phyloP scores from a whole-genome alignment of 2,329 filamentous ascomycete species.

The Sordariomycetes sp. region DNA sequence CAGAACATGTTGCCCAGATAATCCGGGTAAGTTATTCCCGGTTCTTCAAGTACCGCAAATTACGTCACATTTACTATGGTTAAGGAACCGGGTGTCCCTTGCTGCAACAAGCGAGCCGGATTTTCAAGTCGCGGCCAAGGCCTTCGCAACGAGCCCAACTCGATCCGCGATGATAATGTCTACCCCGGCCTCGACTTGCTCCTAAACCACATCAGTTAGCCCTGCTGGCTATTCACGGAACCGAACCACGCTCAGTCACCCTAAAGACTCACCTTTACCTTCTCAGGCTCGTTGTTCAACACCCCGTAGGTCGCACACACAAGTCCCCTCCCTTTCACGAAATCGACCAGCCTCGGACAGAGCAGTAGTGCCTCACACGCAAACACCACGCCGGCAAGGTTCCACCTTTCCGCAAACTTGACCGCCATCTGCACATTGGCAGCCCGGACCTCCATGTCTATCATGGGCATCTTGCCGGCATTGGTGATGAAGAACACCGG shows the following conservation, averaged over 20 bases:
- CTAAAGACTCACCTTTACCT: not conserved
- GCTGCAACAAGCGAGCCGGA: too few relatives aligned
- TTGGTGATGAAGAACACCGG: constrained; percentile 22
- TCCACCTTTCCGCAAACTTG: constrained; percentile 24
- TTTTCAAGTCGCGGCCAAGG: not conserved
- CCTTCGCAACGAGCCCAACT: constrained; percentile 8
- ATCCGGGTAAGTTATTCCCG: too few relatives aligned
- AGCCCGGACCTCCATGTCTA: constrained; percentile 21
- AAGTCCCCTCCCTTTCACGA: constrained; percentile 20
- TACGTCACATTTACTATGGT: too few relatives aligned
- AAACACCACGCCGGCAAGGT: constrained; percentile 22
- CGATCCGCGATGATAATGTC: constrained; percentile 10
- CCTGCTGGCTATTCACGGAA: not conserved
- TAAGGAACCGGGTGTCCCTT: too few relatives aligned
- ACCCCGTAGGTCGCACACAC: constrained; percentile 21
- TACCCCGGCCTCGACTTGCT: constrained; percentile 9
- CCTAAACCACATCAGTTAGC: constrained; percentile 1
- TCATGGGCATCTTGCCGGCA: constrained; percentile 15
- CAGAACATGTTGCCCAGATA: too few relatives aligned
- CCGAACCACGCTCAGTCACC: not conserved
- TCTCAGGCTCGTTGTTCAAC: constrained; percentile 15
- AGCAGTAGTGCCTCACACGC: constrained; percentile 22
- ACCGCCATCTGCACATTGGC: constrained; percentile 23
- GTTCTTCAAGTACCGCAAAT: too few relatives aligned
- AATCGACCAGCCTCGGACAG: constrained; percentile 21